phyloP scores from a whole-genome alignment of 805 yeast genomes.

The Suhomyces canberraensis region DNA sequence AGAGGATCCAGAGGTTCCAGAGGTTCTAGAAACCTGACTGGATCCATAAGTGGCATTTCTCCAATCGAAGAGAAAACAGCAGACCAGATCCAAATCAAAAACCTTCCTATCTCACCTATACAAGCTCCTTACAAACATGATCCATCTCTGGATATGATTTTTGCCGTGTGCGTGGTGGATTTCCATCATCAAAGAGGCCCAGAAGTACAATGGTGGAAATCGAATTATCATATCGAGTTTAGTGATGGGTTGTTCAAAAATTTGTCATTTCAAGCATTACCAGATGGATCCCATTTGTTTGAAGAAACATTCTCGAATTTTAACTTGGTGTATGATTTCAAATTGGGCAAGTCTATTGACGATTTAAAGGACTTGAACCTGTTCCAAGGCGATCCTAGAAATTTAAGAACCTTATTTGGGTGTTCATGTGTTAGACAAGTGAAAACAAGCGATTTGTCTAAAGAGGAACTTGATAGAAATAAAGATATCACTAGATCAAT shows the following conservation, averaged over 20 bases:
- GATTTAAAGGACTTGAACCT: constrained; percentile 32
- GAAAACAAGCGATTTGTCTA: constrained; percentile 53
- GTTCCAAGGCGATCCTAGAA: constrained; percentile 38
- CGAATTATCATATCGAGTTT: constrained; percentile 42
- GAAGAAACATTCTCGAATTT: constrained; percentile 93
- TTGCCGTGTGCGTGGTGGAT: constrained; percentile 86
- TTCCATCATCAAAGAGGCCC: constrained; percentile 93
- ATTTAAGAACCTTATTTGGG: constrained; percentile 76
- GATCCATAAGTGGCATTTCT: neutral
- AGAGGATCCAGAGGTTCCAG: neutral
- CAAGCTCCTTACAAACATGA: constrained; percentile 25
- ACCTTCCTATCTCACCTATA: constrained; percentile 30
- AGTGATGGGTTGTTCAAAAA: constrained; percentile 65
- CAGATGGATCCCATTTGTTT: constrained; percentile 92
- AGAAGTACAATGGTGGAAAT: constrained; percentile 84
- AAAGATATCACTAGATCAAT: constrained; percentile 77
- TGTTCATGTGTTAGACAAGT: constrained; percentile 91
- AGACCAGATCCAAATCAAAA: constrained; percentile 30
- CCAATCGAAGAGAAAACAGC: neutral
- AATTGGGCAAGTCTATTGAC: constrained; percentile 43
- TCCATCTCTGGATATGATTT: constrained; percentile 43
- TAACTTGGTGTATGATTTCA: constrained; percentile 71
- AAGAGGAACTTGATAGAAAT: constrained; percentile 41
- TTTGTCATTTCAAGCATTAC: constrained; percentile 90
- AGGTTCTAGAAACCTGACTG: neutral